Evolutionary conservation across 306 rosid species (phyloP).

Genomic region (Cicer judaicum): DNA sequence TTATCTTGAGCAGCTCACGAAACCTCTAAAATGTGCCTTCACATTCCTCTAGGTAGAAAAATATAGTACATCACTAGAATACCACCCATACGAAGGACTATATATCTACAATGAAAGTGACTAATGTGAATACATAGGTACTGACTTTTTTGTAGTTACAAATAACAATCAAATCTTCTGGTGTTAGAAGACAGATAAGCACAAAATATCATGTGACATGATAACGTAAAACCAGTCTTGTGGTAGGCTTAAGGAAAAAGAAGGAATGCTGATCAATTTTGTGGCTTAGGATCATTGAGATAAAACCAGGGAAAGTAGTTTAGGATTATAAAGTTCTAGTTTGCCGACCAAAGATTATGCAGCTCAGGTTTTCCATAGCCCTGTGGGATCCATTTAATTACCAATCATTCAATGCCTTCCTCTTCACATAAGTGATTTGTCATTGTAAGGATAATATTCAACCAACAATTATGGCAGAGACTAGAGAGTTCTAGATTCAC

Average conservation of each 20-base stretch:
- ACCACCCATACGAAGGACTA: no score
- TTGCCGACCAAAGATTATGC: constrained; percentile 19
- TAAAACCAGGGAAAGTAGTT: constrained; percentile 24
- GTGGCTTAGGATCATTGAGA: constrained; percentile 38
- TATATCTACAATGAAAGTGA: no score
- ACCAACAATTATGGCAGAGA: constrained; percentile 22
- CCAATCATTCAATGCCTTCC: constrained; percentile 41
- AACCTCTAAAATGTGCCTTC: no score
- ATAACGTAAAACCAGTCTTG: background rate
- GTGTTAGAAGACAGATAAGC: background rate
- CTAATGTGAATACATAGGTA: no score
- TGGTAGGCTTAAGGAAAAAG: constrained; percentile 25
- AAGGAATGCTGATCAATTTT: constrained; percentile 17
- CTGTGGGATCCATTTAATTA: constrained; percentile 33
- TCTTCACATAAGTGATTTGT: constrained; percentile 25
- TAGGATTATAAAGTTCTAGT: background rate
- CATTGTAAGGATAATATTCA: background rate
- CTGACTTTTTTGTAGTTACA: no score
- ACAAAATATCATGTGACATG: background rate
- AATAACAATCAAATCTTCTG: no score
- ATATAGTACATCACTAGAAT: no score
- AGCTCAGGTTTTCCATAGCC: constrained; percentile 24
- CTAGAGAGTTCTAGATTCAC: constrained; percentile 8
- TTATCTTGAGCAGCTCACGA: no score
- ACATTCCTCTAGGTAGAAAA: no score